These are phyloP conservation scores for Coemansia sp. DNA, from an alignment of 192 early-diverging fungal species.

Conservation along the genomic window DNA sequence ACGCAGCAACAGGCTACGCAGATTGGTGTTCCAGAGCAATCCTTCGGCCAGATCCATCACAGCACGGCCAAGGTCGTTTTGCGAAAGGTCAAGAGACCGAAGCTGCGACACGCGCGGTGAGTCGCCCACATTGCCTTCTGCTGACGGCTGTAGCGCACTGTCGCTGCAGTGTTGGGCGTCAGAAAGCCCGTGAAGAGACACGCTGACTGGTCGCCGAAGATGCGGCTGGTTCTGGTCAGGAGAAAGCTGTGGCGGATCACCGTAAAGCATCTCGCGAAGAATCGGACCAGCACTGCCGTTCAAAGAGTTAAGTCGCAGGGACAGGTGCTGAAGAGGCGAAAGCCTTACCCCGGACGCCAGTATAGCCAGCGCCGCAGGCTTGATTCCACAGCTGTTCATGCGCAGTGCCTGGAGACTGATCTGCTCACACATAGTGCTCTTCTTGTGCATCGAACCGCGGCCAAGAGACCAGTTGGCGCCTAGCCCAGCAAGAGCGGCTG, in stretches of 20 bases:
- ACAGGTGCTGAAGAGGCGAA: conserved; percentile 50
- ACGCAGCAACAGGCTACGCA: conserved; percentile 48
- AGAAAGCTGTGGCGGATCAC: conserved; percentile 45
- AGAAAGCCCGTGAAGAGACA: conserved; percentile 49
- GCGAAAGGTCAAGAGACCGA: conserved; percentile 51
- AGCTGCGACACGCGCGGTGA: conserved; percentile 47
- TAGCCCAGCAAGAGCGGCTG: conserved; percentile 61
- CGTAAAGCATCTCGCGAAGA: conserved; percentile 52
- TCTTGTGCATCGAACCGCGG: conserved; percentile 51
- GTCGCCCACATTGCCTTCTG: conserved; percentile 14
- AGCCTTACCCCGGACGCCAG: conserved; percentile 53
- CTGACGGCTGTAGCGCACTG: conserved; percentile 5
- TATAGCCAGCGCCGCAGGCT: conserved; percentile 51
- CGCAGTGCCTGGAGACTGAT: conserved; percentile 49
- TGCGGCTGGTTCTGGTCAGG: conserved; percentile 18
- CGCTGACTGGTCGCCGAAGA: conserved; percentile 39
- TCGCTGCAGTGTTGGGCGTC: conserved; percentile 40
- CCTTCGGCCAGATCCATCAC: conserved; percentile 50
- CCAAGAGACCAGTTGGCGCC: conserved; percentile 46
- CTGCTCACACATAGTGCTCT: conserved; percentile 32
- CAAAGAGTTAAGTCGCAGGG: conserved; percentile 47
- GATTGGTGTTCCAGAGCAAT: conserved; percentile 50
- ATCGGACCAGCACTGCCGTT: conserved; percentile 44
- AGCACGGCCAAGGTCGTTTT: conserved; percentile 51
- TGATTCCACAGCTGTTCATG: conserved; percentile 58